Evolutionary conservation across 192 early-diverging fungal genomes (phyloP), one percentile per base, ranked within the genome.

Genomic region (Coemansia sp.): DNA sequence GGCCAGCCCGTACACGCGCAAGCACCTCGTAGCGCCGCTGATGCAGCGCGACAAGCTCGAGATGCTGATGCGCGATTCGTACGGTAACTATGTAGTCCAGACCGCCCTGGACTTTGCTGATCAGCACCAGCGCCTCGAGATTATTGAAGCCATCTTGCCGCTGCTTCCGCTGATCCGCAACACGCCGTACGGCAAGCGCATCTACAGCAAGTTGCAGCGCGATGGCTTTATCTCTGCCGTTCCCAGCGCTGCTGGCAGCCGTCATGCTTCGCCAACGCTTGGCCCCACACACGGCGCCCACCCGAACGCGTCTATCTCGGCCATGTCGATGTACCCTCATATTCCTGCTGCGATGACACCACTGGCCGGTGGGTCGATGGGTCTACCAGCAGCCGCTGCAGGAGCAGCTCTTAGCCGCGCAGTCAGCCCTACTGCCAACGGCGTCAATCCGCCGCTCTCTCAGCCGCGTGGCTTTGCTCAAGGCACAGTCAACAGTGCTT

Each of bases 61-160:
- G 35, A 88, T 88, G 65, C 82, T 95, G 16, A 77, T 95, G 57
- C 84, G 90, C 17, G 93, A 95, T 66, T 92, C 90, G 16, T 95
- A 88, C 67, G 93, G 90, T 50, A 95, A 95, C 72, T 95, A 93
- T 70, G 93, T 95, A 3, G 89, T 95, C 9, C 93, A 95, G 74
- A 95, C 92, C 4, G 90, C 92, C 31, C 75, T 94, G 31, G 93
- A 94, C 59, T 91, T 83, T 71, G 88, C 91, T 5, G 89, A 92
- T 37, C 85, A 82, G 25, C 72, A 85, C 26, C 92, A 92, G 80
- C 85, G 89, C 10, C 61, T 64, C 2, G 82, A 87, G 84, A 71
- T 95, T 14, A 85, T 93, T 16, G 93, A 95, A 19, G 86, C 87
- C 53, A 92, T 95, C 67, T 71, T 86, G 3, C 92, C 91, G n/a